Conservation (phyloP, 805 yeast genomes). For the Starmerella floris region DNA sequence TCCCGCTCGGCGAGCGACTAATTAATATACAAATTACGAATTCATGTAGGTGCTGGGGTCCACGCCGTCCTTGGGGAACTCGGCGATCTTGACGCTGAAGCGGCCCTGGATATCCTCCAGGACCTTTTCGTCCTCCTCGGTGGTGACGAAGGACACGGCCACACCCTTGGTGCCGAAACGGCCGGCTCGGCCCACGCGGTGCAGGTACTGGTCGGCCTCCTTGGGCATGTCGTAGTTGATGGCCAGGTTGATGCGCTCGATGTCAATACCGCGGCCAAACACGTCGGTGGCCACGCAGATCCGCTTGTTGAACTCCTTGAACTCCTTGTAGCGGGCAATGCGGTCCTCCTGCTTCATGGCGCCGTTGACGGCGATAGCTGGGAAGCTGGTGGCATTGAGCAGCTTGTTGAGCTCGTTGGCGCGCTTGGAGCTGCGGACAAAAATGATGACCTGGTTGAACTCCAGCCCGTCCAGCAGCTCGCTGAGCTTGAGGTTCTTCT, state of each 20-base stretch:
- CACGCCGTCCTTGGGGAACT: slow-evolving; percentile 95
- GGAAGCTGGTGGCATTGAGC: slow-evolving; percentile 86
- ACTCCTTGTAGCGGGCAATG: slow-evolving; percentile 87
- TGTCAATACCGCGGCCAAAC: slow-evolving; percentile 98
- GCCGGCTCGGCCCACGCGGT: slow-evolving; percentile 99
- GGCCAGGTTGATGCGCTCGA: slow-evolving; percentile 95
- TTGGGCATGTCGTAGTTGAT: slow-evolving; percentile 92
- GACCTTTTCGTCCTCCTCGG: slow-evolving; percentile 78
- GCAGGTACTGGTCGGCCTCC: slow-evolving; percentile 96
- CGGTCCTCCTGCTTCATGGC: slow-evolving; percentile 96
- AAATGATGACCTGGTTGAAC: slow-evolving; percentile 95
- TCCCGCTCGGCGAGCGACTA: no score
- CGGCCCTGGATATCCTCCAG: slow-evolving; percentile 89
- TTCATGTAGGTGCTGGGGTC: slow-evolving; percentile 97
- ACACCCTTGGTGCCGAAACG: slow-evolving; percentile 99
- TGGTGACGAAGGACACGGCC: slow-evolving; percentile 78
- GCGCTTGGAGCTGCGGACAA: slow-evolving; percentile 81
- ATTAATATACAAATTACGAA: slow-evolving; percentile 36
- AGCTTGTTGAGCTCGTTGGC: slow-evolving; percentile 84
- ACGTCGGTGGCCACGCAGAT: slow-evolving; percentile 98
- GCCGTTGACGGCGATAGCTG: slow-evolving; percentile 92
- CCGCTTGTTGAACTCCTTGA: slow-evolving; percentile 96
- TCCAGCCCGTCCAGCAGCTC: slow-evolving; percentile 87
- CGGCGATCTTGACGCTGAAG: slow-evolving; percentile 88
- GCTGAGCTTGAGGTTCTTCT: slow-evolving; percentile 84